Conservation (phyloP, 352 stramenopile species). For the Pilasporangium apinafurcum region DNA sequence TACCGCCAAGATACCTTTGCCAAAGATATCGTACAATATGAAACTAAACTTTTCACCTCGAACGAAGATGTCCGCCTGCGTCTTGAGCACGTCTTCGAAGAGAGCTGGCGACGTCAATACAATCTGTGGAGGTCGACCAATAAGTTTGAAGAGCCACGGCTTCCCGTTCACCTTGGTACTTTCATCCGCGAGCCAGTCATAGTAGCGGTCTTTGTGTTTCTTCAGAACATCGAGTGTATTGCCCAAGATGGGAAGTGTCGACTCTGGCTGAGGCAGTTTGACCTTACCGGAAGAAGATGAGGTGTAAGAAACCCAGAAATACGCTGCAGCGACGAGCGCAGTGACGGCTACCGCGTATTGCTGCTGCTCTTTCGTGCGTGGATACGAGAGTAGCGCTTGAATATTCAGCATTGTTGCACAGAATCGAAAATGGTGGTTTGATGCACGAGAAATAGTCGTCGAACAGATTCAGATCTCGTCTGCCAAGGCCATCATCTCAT, state of each 20-base stretch:
- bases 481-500: too few species aligned
- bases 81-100: conserved; percentile 55
- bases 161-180: conserved; percentile 28
- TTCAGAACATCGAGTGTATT: conserved; percentile 49
- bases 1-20: conserved; percentile 56
- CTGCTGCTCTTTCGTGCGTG: too few species aligned
- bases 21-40: conserved; percentile 47
- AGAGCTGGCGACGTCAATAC: conserved; percentile 26
- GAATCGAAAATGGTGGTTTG: too few species aligned
- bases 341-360: too few species aligned
- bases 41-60: conserved; percentile 35
- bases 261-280: conserved; percentile 18
- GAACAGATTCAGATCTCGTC: too few species aligned
- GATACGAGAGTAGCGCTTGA: too few species aligned
- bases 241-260: conserved; percentile 34
- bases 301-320: too few species aligned
- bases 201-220: conserved; percentile 27
- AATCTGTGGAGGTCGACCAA: conserved; percentile 31
- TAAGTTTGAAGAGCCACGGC: conserved; percentile 29
- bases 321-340: too few species aligned
- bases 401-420: too few species aligned
- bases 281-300: conserved; percentile 14
- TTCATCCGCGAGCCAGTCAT: conserved; percentile 56
- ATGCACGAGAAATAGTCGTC: too few species aligned
- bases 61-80: conserved; percentile 67